These are phyloP conservation scores for Neostapfia colusana DNA, from an alignment of 176 grass and related monocot genomes.

Conservation along the genomic window DNA sequence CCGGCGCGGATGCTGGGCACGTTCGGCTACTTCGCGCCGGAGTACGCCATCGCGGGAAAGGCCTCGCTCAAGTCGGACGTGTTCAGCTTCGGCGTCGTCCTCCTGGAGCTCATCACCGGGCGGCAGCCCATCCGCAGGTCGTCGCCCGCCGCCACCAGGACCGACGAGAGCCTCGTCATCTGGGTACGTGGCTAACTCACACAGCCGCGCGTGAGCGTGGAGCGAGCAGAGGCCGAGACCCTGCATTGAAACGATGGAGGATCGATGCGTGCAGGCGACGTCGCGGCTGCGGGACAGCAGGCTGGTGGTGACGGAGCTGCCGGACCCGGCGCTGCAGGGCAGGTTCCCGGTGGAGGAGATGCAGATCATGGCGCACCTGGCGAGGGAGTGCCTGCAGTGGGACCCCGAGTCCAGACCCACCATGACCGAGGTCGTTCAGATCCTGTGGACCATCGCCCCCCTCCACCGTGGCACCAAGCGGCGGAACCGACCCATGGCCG, in stretches of 20 bases:
- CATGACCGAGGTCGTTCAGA: slow-evolving; percentile 93
- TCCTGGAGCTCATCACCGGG: slow-evolving; percentile 92
- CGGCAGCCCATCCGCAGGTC: slow-evolving; percentile 78
- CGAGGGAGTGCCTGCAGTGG: slow-evolving; percentile 92
- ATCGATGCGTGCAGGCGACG: slow-evolving; percentile 49
- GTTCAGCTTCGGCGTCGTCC: slow-evolving; percentile 96
- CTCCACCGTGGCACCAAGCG: slow-evolving; percentile 31
- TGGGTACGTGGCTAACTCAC: slow-evolving; percentile 37
- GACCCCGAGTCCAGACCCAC: slow-evolving; percentile 88
- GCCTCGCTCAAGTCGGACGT: slow-evolving; percentile 94
- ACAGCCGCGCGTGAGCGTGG: too few relatives aligned
- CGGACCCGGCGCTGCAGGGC: slow-evolving; percentile 65
- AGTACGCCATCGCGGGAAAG: slow-evolving; percentile 94
- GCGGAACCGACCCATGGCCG: slow-evolving; percentile 46
- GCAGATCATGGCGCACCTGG: slow-evolving; percentile 92
- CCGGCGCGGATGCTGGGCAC: slow-evolving; percentile 92
- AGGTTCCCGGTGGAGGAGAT: slow-evolving; percentile 87
- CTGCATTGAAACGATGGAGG: not conserved
- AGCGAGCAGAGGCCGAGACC: too few relatives aligned
- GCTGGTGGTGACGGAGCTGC: slow-evolving; percentile 80
- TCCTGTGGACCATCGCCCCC: slow-evolving; percentile 77
- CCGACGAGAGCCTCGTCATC: slow-evolving; percentile 82
- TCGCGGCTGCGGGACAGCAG: slow-evolving; percentile 63
- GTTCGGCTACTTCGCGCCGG: slow-evolving; percentile 96
- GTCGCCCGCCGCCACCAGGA: slow-evolving; percentile 40